phyloP scores from a whole-genome alignment of 805 yeast genomes.

The Zygoascus tannicola region DNA sequence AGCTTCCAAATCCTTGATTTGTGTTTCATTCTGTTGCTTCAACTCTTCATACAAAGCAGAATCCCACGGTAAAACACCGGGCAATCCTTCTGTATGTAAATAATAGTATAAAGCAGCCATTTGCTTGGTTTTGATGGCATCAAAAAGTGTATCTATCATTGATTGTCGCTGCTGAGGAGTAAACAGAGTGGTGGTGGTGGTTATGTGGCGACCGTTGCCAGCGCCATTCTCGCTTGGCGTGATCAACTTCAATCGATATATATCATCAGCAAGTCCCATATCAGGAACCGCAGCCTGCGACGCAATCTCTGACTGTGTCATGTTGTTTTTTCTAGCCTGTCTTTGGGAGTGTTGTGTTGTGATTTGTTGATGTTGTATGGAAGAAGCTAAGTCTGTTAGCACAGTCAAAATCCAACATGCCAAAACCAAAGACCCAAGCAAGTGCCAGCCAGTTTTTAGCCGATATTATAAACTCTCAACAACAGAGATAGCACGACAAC shows the following conservation, averaged over 20 bases:
- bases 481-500: too few species aligned
- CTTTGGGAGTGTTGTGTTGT: too few species aligned
- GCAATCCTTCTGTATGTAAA: constrained; percentile 40
- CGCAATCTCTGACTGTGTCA: too few species aligned
- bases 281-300: constrained; percentile 47
- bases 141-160: constrained; percentile 39
- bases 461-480: too few species aligned
- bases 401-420: too few species aligned
- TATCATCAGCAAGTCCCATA: constrained; percentile 68
- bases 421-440: too few species aligned
- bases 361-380: too few species aligned
- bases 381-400: too few species aligned
- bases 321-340: too few species aligned
- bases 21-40: constrained; percentile 43
- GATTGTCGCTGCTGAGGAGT: constrained; percentile 21
- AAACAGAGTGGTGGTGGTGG: not conserved
- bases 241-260: constrained; percentile 51
- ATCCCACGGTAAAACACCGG: constrained; percentile 45
- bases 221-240: too few species aligned
- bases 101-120: constrained; percentile 80
- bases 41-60: constrained; percentile 45
- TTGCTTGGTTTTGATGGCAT: constrained; percentile 46
- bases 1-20: constrained; percentile 39
- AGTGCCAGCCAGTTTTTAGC: too few species aligned
- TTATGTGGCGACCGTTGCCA: constrained; percentile 32